phyloP scores from a whole-genome alignment of 257 asterid species.

The Plectranthus barbatus region DNA sequence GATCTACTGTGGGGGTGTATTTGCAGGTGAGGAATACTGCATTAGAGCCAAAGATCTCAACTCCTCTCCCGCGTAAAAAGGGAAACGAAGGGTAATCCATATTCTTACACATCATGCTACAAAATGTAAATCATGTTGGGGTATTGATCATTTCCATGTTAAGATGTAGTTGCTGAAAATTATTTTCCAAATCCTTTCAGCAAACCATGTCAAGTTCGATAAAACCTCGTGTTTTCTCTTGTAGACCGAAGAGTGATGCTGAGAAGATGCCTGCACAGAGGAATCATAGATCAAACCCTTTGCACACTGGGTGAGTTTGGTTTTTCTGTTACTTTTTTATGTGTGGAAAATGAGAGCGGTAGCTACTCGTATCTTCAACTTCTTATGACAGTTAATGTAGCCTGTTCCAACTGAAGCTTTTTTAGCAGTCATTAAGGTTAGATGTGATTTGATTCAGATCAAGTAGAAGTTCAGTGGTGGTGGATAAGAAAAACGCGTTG shows the following conservation, averaged over 20 bases:
- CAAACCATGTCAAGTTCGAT: too few relatives aligned
- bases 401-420: background rate
- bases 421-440: background rate
- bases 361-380: background rate
- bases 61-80: slow-evolving; percentile 29
- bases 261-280: slow-evolving; percentile 29
- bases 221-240: slow-evolving; percentile 2
- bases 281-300: slow-evolving; percentile 30
- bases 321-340: too few relatives aligned
- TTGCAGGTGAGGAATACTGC: slow-evolving; percentile 37
- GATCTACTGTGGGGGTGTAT: too few relatives aligned
- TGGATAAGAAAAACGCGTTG: slow-evolving; percentile 20
- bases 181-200: background rate
- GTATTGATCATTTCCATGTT: background rate
- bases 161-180: background rate
- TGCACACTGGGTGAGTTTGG: slow-evolving; percentile 29
- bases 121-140: background rate
- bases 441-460: slow-evolving; percentile 22
- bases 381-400: background rate
- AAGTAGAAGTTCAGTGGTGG: slow-evolving; percentile 26
- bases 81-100: slow-evolving; percentile 51
- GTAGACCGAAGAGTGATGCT: slow-evolving; percentile 37
- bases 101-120: background rate
- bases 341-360: background rate
- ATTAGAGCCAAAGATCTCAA: slow-evolving; percentile 30